Conservation (phyloP, 2,329 filamentous ascomycete species). For the Talaromyces rugulosus region DNA sequence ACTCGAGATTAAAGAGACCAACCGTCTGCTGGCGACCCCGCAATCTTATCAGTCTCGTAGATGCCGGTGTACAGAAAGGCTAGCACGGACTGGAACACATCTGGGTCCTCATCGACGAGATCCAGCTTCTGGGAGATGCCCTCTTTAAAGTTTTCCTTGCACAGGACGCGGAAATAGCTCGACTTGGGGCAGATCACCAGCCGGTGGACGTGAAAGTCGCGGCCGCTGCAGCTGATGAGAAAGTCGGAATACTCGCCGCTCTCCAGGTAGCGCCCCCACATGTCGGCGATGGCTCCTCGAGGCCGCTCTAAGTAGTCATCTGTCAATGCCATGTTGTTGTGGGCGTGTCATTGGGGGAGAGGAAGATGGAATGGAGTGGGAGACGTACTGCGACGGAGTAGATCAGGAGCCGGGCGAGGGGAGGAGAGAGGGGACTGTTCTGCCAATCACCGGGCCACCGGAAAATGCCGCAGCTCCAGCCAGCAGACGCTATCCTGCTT, state of each 20-base stretch:
- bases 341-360: neutral
- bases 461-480: neutral
- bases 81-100: constrained; percentile 14
- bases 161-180: constrained; percentile 27
- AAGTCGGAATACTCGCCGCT: constrained; percentile 30
- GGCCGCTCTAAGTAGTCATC: constrained; percentile 11
- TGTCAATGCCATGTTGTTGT: constrained; percentile 6
- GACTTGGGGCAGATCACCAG: constrained; percentile 35
- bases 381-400: neutral
- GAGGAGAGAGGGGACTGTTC: neutral
- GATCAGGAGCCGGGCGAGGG: neutral
- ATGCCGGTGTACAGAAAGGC: constrained; percentile 15
- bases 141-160: constrained; percentile 24
- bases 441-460: neutral
- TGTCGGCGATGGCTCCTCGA: constrained; percentile 9
- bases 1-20: neutral
- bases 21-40: constrained; percentile 8
- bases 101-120: constrained; percentile 13
- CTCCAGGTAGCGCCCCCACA: constrained; percentile 16
- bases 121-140: constrained; percentile 10
- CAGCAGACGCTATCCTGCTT: neutral
- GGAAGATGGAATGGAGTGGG: neutral
- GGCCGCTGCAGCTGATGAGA: constrained; percentile 25
- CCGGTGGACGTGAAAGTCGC: constrained; percentile 30
- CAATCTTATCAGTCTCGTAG: constrained; percentile 13